Evolutionary conservation across 371 early-diverging fungal genomes (phyloP), one percentile per base, ranked within the genome.

Genomic region (Mucor saturninus): DNA sequence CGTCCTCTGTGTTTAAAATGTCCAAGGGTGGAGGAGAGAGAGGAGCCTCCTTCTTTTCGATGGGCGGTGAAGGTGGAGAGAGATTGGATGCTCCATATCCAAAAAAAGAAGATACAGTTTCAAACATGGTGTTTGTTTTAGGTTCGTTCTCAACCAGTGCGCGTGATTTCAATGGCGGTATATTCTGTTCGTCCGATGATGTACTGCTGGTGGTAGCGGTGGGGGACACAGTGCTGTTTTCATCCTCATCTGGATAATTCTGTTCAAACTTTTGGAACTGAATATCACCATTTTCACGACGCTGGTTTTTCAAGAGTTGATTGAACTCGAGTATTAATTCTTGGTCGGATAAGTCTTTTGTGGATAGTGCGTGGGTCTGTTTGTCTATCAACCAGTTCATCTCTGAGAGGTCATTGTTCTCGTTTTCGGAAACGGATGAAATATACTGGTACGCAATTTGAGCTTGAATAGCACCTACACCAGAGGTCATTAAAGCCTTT

Each of bases 401-500:
- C 54, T 62, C 63, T 5, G 54, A 61, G 0, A 49, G n/a, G 37
- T 66, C 63, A 7, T 56, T 21, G 2, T 63, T 59, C 3, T 21
- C 8, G 1, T 42, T 29, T 9, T 51, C 28, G n/a, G 32, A 11
- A n/a, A 7, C 39, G 37, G 2, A 4, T 54, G 53, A 76, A 21
- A 66, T 57, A 79, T 48, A 66, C 0, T 46, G 62, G 83, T 67
- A 88, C 72, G 70, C 87, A 81, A 72, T 88, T 81, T 67, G 81
- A 80, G 74, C 86, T 75, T 56, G 88, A 38, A 91, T 73, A 11
- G 89, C 90, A 5, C 91, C 91, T 29, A 88, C 72, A 48, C 87
- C 90, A 77, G 65, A 75, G 75, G 26, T 81, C 79, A 26, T 81
- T 62, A 2, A 77, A 68, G 59, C 73, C 56, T 79, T 75, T 56